Evolutionary conservation across 495 filamentous ascomycete genomes (phyloP), one percentile per base, ranked within the genome.

Genomic region (Daldinia loculata): DNA sequence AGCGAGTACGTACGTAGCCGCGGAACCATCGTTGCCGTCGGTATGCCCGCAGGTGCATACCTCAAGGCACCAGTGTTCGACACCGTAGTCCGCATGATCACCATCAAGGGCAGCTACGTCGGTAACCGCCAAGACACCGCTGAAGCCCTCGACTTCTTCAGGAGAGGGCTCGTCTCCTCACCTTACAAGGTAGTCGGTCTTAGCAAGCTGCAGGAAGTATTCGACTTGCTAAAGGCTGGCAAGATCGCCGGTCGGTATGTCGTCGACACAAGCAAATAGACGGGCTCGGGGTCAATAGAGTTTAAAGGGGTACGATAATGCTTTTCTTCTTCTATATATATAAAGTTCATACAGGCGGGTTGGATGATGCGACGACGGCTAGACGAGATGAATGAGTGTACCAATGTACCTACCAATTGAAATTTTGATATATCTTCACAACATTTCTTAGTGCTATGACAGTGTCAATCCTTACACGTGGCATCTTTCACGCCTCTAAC

Each of bases 221-320:
- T 91, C 69, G 83, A 92, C 51, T 57, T 92, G 62, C 93, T 93
- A 90, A 77, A 89, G 65, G 84, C 89, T 77, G 88, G 87, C 65
- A 90, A 92, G 83, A 94, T 98, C 79, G 91, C 91, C 1, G 94
- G 94, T 14, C 86, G 95, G 56, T 96, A 96, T 75, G 94, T 98
- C 22, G 85, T 97, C 17, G 91, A 98, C 72, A 84, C 84, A 9
- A 83, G 80, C 66, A 79, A 79, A 77, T 87, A 82, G 69, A 58
- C 32, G 39, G 41, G n/a, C 6, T 32, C 32, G 39, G 41, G n/a
- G 11, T 32, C 17, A 22, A 38, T 24, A 52, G 63, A 63, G 69
- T 66, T 50, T 8, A 30, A 53, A 58, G 56, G 43, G 53, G 34
- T 67, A 67, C 69, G 57, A 71, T 34, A 56, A 50, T 39, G 48